phyloP scores from a whole-genome alignment of 2,329 filamentous ascomycete species.

The Beauveria bassiana region DNA sequence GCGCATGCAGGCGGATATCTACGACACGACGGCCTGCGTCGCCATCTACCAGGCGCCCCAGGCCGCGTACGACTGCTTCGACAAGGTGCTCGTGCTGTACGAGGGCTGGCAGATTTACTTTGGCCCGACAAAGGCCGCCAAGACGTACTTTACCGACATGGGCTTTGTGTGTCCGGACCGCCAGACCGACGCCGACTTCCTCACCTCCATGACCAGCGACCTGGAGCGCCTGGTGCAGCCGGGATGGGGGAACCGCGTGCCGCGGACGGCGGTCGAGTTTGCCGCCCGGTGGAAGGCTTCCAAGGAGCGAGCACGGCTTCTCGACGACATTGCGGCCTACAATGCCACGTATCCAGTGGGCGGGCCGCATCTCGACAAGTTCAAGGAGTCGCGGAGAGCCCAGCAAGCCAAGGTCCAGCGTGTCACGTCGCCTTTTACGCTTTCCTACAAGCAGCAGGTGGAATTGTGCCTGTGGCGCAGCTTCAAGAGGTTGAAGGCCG shows the following conservation, averaged over 20 bases:
- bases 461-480: not conserved
- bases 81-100: conserved; percentile 60
- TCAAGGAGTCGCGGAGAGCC: not conserved
- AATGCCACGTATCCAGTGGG: not conserved
- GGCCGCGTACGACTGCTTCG: conserved; percentile 48
- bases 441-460: not conserved
- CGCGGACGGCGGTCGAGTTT: too few species aligned
- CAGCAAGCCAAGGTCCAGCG: not conserved
- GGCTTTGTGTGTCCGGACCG: conserved; percentile 51
- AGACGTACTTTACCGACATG: conserved; percentile 55
- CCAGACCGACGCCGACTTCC: conserved; percentile 65
- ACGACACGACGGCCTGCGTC: conserved; percentile 13
- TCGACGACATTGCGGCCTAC: conserved; percentile 9
- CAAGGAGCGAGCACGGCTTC: too few species aligned
- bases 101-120: conserved; percentile 62
- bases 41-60: conserved; percentile 55
- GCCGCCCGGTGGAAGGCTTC: too few species aligned
- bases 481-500: conserved; percentile 43
- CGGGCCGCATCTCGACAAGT: not conserved
- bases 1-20: conserved; percentile 15
- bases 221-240: conserved; percentile 22
- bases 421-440: not conserved
- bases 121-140: conserved; percentile 51
- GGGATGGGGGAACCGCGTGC: conserved; percentile 20
- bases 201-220: conserved; percentile 46